Conservation (phyloP, 2,329 filamentous ascomycete genomes). For the Pseudophaeomoniella oleicola region DNA sequence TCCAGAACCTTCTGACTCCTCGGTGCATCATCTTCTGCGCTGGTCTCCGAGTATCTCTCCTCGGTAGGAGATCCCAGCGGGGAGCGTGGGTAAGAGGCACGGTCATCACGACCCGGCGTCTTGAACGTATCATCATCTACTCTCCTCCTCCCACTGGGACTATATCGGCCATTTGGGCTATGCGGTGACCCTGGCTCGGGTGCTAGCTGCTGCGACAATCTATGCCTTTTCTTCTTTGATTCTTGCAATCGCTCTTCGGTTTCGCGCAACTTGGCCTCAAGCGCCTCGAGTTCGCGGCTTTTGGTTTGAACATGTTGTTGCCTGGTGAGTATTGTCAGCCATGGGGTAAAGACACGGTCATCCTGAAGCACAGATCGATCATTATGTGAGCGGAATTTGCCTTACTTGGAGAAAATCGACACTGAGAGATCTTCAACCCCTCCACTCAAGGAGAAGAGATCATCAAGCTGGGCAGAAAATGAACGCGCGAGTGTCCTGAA, state of each 20-base stretch:
- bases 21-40: not conserved
- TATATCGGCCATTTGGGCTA: not conserved
- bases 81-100: not conserved
- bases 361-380: no score
- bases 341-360: no score
- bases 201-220: slow-evolving; percentile 1
- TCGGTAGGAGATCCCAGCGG: not conserved
- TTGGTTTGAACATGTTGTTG: slow-evolving; percentile 65
- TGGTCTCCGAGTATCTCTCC: not conserved
- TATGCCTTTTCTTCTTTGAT: slow-evolving; percentile 7
- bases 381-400: no score
- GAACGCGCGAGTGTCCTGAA: slow-evolving; percentile 6
- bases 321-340: slow-evolving; percentile 31
- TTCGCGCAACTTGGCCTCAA: slow-evolving; percentile 70
- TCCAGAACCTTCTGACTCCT: not conserved
- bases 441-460: not conserved
- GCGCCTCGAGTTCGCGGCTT: slow-evolving; percentile 65
- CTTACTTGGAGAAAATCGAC: slow-evolving; percentile 15
- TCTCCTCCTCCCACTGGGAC: not conserved
- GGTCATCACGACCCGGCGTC: not conserved
- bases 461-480: not conserved
- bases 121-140: not conserved
- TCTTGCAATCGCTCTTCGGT: slow-evolving; percentile 62
- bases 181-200: not conserved
- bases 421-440: slow-evolving; percentile 17